Base-by-base conservation (phyloP, 78 protist genomes). In the Isochrysis galbana region DNA sequence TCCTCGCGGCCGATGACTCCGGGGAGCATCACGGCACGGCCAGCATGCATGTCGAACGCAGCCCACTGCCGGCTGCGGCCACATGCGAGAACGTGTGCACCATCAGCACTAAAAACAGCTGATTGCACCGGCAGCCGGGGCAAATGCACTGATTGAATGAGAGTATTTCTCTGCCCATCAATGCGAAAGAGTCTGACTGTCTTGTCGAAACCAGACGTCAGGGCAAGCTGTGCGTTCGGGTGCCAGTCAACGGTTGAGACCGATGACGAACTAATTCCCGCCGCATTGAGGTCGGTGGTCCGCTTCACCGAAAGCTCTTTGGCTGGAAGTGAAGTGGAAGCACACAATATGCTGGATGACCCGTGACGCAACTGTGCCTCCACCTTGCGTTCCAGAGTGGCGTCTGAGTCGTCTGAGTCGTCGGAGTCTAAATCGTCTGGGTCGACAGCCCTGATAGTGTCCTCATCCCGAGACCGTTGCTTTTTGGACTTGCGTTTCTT, bases 161-260 rank as follows among this genome's bases (percentile, higher is more conserved):
- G n/a, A 3, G 69, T 19, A 34, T 92, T 92, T 51, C 29, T 51
- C 61, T 51, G 2, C 32, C 94, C 94, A 42, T 92, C 94, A 54
- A 74, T 17, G 45, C 44, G 74, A 22, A 87, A 92, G 47, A 92
- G 84, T 26, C 91, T 91, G 29, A 92, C 70, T 17, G 91, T 92
- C 87, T 87, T 67, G 69, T 92, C 94, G 34, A 78, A 51, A 10
- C 94, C 94, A 0, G 91, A 91, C 14, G 90, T 90, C 55, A 92
- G 45, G 39, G 69, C 72, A 7, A 92, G 87, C 25, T 36, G n/a
- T 2, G 38, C 91, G 4, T 22, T 41, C 67, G 94, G 94, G 32
- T 92, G 94, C 82, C 88, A 92, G 42, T 14, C n/a, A 23, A 92
- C 46, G 17, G 47, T n/a, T 45, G 14, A 38, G 36, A 72, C 55